phyloP scores from a whole-genome alignment of 495 filamentous ascomycete species.

The Elaphomyces granulatus region DNA sequence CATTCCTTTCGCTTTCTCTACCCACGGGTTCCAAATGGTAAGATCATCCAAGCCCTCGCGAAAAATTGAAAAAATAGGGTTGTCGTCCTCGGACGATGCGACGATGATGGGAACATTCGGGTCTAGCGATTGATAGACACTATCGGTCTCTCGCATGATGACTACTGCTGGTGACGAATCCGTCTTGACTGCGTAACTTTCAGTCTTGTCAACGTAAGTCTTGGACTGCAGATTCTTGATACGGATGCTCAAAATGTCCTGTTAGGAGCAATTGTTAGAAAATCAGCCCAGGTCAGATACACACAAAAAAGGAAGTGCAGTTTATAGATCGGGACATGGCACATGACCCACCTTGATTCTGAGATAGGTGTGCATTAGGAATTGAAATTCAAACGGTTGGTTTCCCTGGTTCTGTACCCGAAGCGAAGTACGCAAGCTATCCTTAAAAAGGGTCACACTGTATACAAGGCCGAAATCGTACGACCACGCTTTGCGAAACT shows the following conservation, averaged over 20 bases:
- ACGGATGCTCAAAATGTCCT: constrained; percentile 61
- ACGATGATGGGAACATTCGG: constrained; percentile 32
- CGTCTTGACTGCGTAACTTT: constrained; percentile 39
- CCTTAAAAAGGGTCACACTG: constrained; percentile 66
- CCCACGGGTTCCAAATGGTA: constrained; percentile 98
- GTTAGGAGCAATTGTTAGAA: too few relatives aligned
- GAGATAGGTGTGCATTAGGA: constrained; percentile 84
- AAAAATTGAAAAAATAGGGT: constrained; percentile 51
- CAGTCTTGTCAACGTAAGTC: constrained; percentile 71
- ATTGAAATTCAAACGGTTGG: constrained; percentile 76
- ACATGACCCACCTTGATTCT: constrained; percentile 49
- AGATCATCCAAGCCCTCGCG: constrained; percentile 73
- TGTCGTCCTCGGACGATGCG: constrained; percentile 43
- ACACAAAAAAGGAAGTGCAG: not conserved
- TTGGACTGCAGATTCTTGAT: constrained; percentile 59
- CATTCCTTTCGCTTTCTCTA: constrained; percentile 64
- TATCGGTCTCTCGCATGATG: constrained; percentile 67
- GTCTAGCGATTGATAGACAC: constrained; percentile 60
- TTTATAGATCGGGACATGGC: too few relatives aligned
- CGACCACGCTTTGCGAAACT: constrained; percentile 54
- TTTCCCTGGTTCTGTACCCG: constrained; percentile 70
- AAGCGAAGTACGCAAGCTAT: constrained; percentile 64
- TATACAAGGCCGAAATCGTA: constrained; percentile 84
- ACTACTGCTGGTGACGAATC: constrained; percentile 38
- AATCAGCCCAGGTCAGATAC: not conserved